Evolutionary conservation across 495 filamentous ascomycete species (phyloP).

Genomic region (Rostrohypoxylon terebratum): DNA sequence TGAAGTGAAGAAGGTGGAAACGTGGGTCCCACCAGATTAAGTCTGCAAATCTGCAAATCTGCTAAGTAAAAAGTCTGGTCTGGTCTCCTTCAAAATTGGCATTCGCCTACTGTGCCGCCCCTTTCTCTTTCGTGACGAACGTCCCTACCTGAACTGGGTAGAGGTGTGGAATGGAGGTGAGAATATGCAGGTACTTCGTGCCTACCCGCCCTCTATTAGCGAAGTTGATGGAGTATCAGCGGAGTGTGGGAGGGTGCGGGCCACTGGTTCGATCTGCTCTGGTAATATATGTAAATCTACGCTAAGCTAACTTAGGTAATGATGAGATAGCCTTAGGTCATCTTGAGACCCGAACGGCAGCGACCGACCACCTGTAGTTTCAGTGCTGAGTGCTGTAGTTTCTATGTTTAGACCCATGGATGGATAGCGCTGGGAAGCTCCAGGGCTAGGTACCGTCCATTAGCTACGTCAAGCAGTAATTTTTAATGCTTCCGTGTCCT

Average conservation of each 20-base stretch:
- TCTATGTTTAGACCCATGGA: no score
- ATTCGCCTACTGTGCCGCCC: neutral
- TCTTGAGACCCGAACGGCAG: neutral
- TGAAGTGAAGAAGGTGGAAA: neutral
- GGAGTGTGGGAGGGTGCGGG: neutral
- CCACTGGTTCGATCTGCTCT: neutral
- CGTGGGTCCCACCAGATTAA: neutral
- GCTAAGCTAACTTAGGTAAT: conserved; percentile 24
- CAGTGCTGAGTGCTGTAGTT: conserved; percentile 20
- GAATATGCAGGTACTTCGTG: conserved; percentile 1
- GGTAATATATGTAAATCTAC: neutral
- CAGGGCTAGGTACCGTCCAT: neutral
- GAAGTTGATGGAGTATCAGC: neutral
- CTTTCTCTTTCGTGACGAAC: neutral
- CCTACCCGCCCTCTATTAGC: neutral
- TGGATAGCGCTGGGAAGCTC: neutral
- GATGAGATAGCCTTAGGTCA: neutral
- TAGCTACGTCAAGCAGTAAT: neutral
- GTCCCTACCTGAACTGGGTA: neutral
- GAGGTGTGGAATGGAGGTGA: conserved; percentile 1
- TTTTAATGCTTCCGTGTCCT: neutral
- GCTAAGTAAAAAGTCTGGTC: neutral
- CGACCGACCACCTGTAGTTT: conserved; percentile 19
- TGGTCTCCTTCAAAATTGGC: neutral
- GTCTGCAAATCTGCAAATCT: neutral